Conservation (phyloP, 139 green algal species). For the Chlorella vulgaris region DNA sequence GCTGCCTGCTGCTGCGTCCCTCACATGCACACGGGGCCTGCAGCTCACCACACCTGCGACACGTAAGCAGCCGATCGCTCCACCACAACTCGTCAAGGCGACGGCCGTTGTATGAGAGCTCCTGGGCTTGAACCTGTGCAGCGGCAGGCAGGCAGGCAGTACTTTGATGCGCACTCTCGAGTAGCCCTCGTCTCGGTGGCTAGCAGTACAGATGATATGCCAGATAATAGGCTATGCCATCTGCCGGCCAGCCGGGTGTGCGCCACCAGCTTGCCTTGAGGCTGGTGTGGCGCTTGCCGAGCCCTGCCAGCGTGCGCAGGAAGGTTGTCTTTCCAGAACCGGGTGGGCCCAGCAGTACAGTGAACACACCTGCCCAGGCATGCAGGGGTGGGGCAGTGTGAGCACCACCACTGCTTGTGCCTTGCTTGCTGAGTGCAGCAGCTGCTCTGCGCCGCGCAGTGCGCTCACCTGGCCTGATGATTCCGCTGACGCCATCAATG, state of each 20-base stretch:
- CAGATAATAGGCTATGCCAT: background rate
- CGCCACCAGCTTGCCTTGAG: background rate
- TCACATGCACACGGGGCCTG: background rate
- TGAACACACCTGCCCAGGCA: conserved; percentile 24
- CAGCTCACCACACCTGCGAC: conserved; percentile 41
- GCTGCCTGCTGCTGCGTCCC: background rate
- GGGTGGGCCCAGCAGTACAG: conserved; percentile 55
- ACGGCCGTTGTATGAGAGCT: conserved; percentile 59
- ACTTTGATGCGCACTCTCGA: too few relatives aligned
- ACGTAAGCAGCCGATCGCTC: conserved; percentile 57
- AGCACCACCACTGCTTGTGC: background rate
- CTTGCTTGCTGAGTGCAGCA: too few relatives aligned
- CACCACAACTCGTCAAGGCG: conserved; percentile 46
- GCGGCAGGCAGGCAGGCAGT: too few relatives aligned
- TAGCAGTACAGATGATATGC: background rate
- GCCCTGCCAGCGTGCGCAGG: conserved; percentile 60
- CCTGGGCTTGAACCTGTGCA: conserved; percentile 36
- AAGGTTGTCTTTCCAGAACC: conserved; percentile 67
- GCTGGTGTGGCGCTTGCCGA: conserved; percentile 18
- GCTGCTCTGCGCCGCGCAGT: background rate
- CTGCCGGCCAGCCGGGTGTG: background rate
- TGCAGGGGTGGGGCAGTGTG: background rate
- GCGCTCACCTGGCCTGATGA: conserved; percentile 3
- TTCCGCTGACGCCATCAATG: conserved; percentile 24
- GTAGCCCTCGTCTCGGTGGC: too few relatives aligned